A percentile compares a stretch with the other conserved stretches of the same genome.
These are phyloP conservation scores for Ophiognomonia clavigignenti-juglandacearum DNA, from an alignment of 2,329 filamentous ascomycete genomes.

Conservation along the genomic window DNA sequence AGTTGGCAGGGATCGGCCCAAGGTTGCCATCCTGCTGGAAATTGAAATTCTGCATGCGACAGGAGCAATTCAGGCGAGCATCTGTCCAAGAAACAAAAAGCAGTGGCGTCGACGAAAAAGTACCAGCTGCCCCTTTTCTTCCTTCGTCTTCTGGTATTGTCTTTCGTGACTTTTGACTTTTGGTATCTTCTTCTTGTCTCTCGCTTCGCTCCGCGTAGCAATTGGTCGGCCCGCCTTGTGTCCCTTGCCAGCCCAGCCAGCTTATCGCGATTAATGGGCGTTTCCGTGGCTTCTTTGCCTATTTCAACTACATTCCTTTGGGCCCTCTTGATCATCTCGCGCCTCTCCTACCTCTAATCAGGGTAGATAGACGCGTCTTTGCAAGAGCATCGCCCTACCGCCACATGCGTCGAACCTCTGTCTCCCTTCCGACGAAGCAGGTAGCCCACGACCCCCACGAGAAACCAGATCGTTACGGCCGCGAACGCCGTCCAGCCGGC, in stretches of 20 bases:
- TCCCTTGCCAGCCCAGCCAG: neutral
- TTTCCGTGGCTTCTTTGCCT: constrained; percentile 8
- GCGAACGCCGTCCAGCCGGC: constrained; percentile 39
- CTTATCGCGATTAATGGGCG: constrained; percentile 14
- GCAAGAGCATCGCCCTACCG: constrained; percentile 8
- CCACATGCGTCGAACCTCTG: constrained; percentile 60
- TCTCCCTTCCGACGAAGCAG: constrained; percentile 56
- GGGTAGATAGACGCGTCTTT: constrained; percentile 17
- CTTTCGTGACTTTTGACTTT: no score
- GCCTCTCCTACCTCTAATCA: constrained; percentile 9
- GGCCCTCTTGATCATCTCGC: neutral
- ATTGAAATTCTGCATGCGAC: constrained; percentile 5
- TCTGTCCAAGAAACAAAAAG: no score
- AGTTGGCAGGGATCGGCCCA: no score
- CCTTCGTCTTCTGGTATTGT: neutral
- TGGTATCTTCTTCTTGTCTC: constrained; percentile 16
- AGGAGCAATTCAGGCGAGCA: neutral
- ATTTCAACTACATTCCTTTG: neutral
- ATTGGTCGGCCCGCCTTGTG: constrained; percentile 2
- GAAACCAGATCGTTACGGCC: constrained; percentile 57
- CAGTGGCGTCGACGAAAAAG: no score
- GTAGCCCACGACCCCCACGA: constrained; percentile 58
- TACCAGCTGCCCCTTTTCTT: neutral
- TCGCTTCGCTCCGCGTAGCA: constrained; percentile 9
- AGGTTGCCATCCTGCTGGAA: no score